Evolutionary conservation across 2,329 filamentous ascomycete genomes (phyloP), one percentile per base, ranked within the genome.

Genomic region (Cladorrhinum sp.): DNA sequence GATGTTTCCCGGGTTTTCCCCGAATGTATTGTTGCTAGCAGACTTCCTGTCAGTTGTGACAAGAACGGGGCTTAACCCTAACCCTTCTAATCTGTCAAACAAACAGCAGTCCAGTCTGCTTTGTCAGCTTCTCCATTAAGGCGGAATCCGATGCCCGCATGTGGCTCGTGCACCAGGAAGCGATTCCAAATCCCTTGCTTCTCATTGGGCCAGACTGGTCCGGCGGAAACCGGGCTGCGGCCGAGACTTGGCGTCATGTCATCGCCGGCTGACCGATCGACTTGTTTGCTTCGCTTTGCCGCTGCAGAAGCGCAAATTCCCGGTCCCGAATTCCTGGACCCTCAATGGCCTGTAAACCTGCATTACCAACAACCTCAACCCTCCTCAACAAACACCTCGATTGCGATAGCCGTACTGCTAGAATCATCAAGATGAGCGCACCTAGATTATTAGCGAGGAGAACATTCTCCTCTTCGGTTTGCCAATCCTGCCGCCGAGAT

Each of bases 401-500:
- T 48, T 23, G 16, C 4, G 12, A 45, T 45, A 45, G 2, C n/a
- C 16, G 8, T 45, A 45, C 16, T 20, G 20, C n/a, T 45, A 4
- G 4, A 56, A 16, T 24, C 16, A 2, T 20, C 29, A 69, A 48
- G 32, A 83, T 84, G 81, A 82, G 74, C 68, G 70, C 74, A 50
- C 70, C 76, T 2, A 45, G 69, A 32, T 64, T 76, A 51, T 66
- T 72, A 24, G 68, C 73, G 18, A 69, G 73, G 64, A 68, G 75
- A 66, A 45, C n/a, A 18, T 4, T 22, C n/a, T 58, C 68, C 67
- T 66, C 71, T 67, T 74, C 75, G 62, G 68, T 77, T 71, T 72
- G 77, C 70, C 69, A 76, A 65, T 69, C 74, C 64, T 75, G 76
- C 66, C 67, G 74, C 65, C 77, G 76, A 62, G 73, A 74, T 50